Base-by-base conservation (phyloP, 345 rosid species). In the Euphorbia peplus region DNA sequence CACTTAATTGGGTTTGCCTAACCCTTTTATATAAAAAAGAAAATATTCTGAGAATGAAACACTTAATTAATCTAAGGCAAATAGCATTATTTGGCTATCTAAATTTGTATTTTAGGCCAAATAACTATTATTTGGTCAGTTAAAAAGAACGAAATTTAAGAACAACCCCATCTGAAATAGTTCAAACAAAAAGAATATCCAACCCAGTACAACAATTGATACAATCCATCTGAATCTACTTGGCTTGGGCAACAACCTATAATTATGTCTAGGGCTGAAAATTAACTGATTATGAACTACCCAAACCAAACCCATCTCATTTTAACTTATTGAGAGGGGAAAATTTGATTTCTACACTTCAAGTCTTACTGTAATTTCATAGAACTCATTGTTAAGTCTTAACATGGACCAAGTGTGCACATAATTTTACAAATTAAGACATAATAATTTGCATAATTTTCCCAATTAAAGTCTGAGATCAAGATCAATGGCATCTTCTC, bases 401-500 rank as follows among this genome's bases (percentile, higher is more conserved):
- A 35, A 35, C 39, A 35, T 8, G 8, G 39, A 35, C 39, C 6
- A 32, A 32, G 37, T 32, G 37, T 32, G 37, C 37, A 32, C 37
- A 32, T 32, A 32, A 32, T 32, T 32, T 3, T 32, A 32, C 4
- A 32, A 32, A 32, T 32, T n/a, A n/a, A n/a, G 37, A 32, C 37
- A 32, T 32, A 2, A 32, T 32, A 32, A 32, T 32, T 32, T 32
- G 37, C 37, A 2, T 32, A 32, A 32, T 44, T 44, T 44, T 47
- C 19, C 52, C n/a, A 16, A 4, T 66, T 69, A 88, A 48, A 88
- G 83, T 82, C 78, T 82, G 24, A 86, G 78, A 62, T 77, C 80
- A 26, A 88, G 89, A 80, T 88, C 95, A 75, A 86, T 79, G 51
- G 64, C 80, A 54, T 85, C 88, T 68, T 42, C 66, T 50, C 46